Base-by-base conservation (phyloP, 2,329 filamentous ascomycete genomes). In the Cercospora canescens region DNA sequence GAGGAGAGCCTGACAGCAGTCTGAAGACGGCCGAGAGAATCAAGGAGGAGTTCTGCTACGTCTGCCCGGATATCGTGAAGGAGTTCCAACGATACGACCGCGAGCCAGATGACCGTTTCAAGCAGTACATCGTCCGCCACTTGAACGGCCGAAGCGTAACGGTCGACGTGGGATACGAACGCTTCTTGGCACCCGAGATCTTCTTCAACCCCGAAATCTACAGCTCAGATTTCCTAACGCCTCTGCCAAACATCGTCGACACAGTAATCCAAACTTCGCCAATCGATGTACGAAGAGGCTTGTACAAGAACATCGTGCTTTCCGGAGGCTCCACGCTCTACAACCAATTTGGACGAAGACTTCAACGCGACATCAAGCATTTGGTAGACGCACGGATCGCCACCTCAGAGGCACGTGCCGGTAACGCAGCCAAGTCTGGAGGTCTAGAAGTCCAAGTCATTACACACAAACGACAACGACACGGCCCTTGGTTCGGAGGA, bases 161-260 rank as follows among this genome's bases (percentile, higher is more conserved):
- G 1, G 93, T 99, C 55, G 96, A 99, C 75, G 92, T 99, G 61
- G 95, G 95, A 61, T 99, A 98, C 82, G 95, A 99, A 81, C 91
- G 95, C 35, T 99, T 99, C 86, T 86, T 99, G 67, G 95, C 95
- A 2, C 96, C 96, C 26, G 95, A 99, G 80, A 99, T 99, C 77
- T 99, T 99, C 83, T 99, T 99, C 88, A 99, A 99, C 82, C 95
- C 95, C 32, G 95, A 99, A 83, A 99, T 99, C 76, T 98, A 98
- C 86, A 97, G 93, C 68, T 98, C 94, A 72, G 95, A 99, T 79
- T 99, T 99, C 84, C 84, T 99, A 71, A 99, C 95, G 12, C 95
- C 95, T 14, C 87, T 99, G 8, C 95, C 95, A 26, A 91, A 88
- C 59, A 95, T 99, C 59, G 96, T 99, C 68, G 95, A 99, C 77